Percentiles rank a stretch among this genome's conserved stretches.
Conservation (phyloP, 345 rosid species). For the Toxicodendron radicans region DNA sequence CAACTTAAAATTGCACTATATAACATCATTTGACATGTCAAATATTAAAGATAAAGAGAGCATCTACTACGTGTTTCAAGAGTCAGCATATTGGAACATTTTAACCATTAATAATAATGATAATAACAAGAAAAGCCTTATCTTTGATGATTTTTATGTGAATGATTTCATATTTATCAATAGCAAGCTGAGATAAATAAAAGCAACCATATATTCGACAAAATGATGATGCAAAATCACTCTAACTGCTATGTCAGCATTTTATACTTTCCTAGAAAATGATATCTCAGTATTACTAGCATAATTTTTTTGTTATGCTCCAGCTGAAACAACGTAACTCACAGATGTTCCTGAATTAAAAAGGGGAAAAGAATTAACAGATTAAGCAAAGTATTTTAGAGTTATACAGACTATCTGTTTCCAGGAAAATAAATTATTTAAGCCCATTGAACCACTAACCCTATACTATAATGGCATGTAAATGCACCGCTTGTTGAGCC, state of each 20-base stretch:
- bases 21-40: not conserved
- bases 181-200: not conserved
- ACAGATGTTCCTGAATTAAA: not conserved
- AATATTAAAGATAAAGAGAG: not conserved
- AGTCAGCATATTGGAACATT: not conserved
- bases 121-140: no score
- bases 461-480: not conserved
- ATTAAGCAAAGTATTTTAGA: not conserved
- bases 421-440: not conserved
- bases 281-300: not conserved
- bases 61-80: not conserved
- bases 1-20: not conserved
- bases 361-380: not conserved
- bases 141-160: not conserved
- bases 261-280: not conserved
- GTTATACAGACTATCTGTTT: not conserved
- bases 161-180: not conserved
- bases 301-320: not conserved
- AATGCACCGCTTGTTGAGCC: not conserved
- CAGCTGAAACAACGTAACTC: not conserved
- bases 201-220: not conserved
- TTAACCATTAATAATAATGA: not conserved
- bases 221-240: not conserved
- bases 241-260: no score
- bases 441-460: not conserved